Percentiles rank a stretch among this genome's conserved stretches.
Evolutionary conservation across 2,329 filamentous ascomycete genomes (phyloP).

Genomic region (Epichloe baconii): DNA sequence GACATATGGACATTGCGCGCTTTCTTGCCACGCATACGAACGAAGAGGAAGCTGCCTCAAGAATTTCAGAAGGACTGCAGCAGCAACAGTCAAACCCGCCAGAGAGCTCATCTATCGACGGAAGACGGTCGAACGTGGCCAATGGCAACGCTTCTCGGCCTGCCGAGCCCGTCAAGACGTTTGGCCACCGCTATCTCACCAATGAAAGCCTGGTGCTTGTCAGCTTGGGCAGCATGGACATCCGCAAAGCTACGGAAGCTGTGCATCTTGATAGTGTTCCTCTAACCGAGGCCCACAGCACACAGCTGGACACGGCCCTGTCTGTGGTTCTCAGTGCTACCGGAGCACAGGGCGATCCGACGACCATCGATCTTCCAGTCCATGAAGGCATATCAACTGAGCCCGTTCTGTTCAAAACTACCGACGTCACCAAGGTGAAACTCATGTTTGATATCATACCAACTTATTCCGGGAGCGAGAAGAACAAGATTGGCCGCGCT

Average conservation of each 20-base stretch:
- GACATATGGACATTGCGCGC: constrained; percentile 70
- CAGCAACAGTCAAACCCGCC: constrained; percentile 17
- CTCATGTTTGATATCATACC: constrained; percentile 90
- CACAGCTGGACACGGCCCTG: constrained; percentile 84
- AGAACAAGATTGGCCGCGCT: constrained; percentile 77
- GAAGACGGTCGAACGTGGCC: constrained; percentile 40
- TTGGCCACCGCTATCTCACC: constrained; percentile 88
- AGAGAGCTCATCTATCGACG: constrained; percentile 47
- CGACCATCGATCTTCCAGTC: constrained; percentile 81
- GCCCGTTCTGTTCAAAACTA: constrained; percentile 77
- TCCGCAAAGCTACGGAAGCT: constrained; percentile 64
- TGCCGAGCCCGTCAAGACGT: constrained; percentile 78
- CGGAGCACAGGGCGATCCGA: constrained; percentile 75
- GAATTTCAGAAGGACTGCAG: constrained; percentile 10
- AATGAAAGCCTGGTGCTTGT: constrained; percentile 83
- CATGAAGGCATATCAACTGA: constrained; percentile 91
- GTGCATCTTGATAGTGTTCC: constrained; percentile 84
- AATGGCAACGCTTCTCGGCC: constrained; percentile 32
- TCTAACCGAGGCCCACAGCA: constrained; percentile 75
- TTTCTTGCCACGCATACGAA: constrained; percentile 44
- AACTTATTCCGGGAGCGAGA: constrained; percentile 82
- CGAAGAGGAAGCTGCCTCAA: constrained; percentile 17
- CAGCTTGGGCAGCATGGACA: constrained; percentile 89
- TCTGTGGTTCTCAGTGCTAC: constrained; percentile 82
- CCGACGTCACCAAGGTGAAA: constrained; percentile 68